phyloP scores from a whole-genome alignment of 129 eudicot genomes.

The Ambrosia artemisiifolia region DNA sequence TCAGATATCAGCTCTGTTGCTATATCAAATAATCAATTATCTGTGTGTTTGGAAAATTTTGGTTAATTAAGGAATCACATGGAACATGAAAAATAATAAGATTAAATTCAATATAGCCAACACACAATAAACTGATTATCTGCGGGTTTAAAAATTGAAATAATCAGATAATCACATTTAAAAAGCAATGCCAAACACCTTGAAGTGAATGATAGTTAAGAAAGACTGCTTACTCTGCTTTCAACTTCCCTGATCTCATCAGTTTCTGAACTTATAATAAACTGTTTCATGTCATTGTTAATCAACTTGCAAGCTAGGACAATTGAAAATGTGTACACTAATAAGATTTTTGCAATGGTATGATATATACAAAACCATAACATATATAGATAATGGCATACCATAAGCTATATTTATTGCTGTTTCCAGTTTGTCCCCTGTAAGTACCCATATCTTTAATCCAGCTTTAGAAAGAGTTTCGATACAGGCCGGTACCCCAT shows the following conservation, averaged over 20 bases:
- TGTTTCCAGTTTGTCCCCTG: constrained; percentile 97
- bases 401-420: constrained; percentile 99
- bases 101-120: neutral
- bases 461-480: constrained; percentile 95
- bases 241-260: constrained; percentile 89
- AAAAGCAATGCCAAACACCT: neutral
- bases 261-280: constrained; percentile 88
- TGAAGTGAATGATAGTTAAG: neutral
- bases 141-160: neutral
- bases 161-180: neutral
- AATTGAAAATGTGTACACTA: constrained; percentile 4
- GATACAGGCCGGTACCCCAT: constrained; percentile 95
- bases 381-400: constrained; percentile 13
- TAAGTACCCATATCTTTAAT: constrained; percentile 95
- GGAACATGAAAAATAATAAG: neutral
- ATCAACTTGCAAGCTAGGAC: constrained; percentile 89
- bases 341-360: constrained; percentile 7
- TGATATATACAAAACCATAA: neutral
- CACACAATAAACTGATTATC: neutral
- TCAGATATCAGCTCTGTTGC: neutral
- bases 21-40: neutral
- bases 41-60: neutral
- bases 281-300: constrained; percentile 86
- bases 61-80: neutral
- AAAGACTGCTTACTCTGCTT: constrained; percentile 49